Percentiles rank a stretch among this genome's conserved stretches.
Conservation (phyloP, 148 eudicot species). For the Vaccinium myrtillus region DNA sequence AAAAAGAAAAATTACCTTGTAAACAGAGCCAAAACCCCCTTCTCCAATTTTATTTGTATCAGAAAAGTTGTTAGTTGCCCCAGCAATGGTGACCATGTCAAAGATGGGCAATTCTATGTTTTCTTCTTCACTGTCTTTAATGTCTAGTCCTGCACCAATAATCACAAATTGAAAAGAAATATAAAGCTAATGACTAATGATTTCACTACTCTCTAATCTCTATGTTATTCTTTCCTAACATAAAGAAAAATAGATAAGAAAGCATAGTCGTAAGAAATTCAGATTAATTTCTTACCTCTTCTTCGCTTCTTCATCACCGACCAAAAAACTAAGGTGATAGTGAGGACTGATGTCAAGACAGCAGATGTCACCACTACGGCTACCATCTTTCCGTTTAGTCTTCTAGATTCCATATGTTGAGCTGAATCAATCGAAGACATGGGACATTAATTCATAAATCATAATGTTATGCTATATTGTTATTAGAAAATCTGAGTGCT, state of each 20-base stretch:
- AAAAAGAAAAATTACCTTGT: slow-evolving; percentile 14
- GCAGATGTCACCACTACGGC: not conserved
- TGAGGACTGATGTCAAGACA: not conserved
- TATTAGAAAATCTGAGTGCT: too few relatives aligned
- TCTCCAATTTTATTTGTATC: not conserved
- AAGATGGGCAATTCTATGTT: slow-evolving; percentile 8
- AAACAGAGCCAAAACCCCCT: slow-evolving; percentile 26
- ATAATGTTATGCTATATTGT: too few relatives aligned
- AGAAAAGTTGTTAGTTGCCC: slow-evolving; percentile 8
- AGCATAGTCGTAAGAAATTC: too few relatives aligned
- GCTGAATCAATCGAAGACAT: not conserved
- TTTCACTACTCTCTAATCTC: too few relatives aligned
- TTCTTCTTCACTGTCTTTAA: not conserved
- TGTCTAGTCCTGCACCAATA: not conserved
- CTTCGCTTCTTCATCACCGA: not conserved
- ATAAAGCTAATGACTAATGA: too few relatives aligned
- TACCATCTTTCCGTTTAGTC: not conserved
- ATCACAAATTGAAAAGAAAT: not conserved
- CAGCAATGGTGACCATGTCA: not conserved
- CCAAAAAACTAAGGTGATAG: not conserved
- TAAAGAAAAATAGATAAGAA: too few relatives aligned
- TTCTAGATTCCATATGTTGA: not conserved
- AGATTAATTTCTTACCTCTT: not conserved
- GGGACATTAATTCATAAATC: not conserved
- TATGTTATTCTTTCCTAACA: not conserved